A percentile compares a stretch with the other conserved stretches of the same genome.
Conservation (phyloP, 306 rosid species). For the Lagenaria siceraria region DNA sequence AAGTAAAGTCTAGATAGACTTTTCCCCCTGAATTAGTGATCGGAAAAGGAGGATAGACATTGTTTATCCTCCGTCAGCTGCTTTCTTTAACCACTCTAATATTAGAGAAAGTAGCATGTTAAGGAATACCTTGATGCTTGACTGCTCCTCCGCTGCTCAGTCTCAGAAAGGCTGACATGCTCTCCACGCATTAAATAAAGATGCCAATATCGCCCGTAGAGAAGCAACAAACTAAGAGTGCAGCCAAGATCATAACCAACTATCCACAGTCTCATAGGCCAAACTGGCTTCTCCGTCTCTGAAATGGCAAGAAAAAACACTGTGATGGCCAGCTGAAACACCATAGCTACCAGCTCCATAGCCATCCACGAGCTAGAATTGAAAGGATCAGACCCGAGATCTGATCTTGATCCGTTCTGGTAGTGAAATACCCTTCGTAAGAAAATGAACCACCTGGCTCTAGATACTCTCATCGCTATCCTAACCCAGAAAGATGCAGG, state of each 20-base stretch:
- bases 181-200: slow-evolving; percentile 39
- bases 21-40: background rate
- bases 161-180: slow-evolving; percentile 37
- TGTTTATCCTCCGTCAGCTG: background rate
- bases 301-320: slow-evolving; percentile 51
- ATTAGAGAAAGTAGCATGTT: background rate
- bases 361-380: slow-evolving; percentile 80
- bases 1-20: background rate
- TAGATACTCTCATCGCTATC: slow-evolving; percentile 72
- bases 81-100: background rate
- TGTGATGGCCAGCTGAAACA: slow-evolving; percentile 48
- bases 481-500: slow-evolving; percentile 32
- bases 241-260: slow-evolving; percentile 79
- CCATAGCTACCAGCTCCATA: slow-evolving; percentile 53
- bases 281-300: slow-evolving; percentile 66
- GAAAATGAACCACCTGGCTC: slow-evolving; percentile 89
- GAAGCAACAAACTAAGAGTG: slow-evolving; percentile 57
- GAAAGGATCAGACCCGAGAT: slow-evolving; percentile 82
- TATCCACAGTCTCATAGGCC: slow-evolving; percentile 98
- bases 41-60: background rate
- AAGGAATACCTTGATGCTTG: slow-evolving; percentile 70
- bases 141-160: slow-evolving; percentile 56
- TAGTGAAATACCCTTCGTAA: slow-evolving; percentile 90
- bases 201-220: slow-evolving; percentile 59
- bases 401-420: slow-evolving; percentile 81